Conservation (phyloP, 163 green algal species). For the Chlorella variabilis region DNA sequence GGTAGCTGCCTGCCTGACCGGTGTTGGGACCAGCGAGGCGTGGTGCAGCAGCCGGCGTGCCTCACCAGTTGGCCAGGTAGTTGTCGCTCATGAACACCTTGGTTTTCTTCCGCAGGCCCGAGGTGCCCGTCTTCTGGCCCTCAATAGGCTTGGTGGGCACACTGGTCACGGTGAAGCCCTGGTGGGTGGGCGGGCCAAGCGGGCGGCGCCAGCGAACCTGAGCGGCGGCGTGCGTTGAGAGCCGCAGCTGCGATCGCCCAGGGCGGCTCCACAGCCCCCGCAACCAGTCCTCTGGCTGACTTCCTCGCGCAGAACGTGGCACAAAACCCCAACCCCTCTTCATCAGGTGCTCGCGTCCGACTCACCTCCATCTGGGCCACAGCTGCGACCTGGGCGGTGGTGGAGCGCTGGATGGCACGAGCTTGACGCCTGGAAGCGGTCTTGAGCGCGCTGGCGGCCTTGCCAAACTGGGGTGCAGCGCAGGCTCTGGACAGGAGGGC, state of each 20-base stretch:
- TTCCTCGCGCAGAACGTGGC: background rate
- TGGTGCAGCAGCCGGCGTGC: background rate
- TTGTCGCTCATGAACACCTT: constrained; percentile 89
- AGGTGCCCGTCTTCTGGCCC: constrained; percentile 98
- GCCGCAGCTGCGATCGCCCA: too few species aligned
- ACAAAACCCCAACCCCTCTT: too few species aligned
- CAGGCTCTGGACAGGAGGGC: background rate
- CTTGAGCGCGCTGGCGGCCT: background rate
- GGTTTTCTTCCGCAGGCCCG: constrained; percentile 98
- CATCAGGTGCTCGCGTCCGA: too few species aligned
- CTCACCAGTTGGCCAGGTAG: constrained; percentile 97
- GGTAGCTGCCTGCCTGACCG: too few species aligned
- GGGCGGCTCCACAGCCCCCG: too few species aligned
- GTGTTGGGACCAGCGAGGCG: too few species aligned
- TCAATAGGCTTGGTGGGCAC: constrained; percentile 96
- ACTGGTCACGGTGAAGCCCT: constrained; percentile 76
- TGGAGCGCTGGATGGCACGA: background rate
- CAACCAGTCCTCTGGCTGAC: background rate
- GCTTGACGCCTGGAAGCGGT: background rate
- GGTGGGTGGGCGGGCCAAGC: too few species aligned
- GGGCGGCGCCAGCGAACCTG: too few species aligned
- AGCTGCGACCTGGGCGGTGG: background rate
- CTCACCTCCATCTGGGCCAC: constrained; percentile 34
- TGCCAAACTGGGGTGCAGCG: constrained; percentile 9
- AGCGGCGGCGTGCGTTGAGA: too few species aligned